These are phyloP conservation scores for Globisporangium lucens DNA, from an alignment of 352 stramenopile genomes.

Conservation along the genomic window DNA sequence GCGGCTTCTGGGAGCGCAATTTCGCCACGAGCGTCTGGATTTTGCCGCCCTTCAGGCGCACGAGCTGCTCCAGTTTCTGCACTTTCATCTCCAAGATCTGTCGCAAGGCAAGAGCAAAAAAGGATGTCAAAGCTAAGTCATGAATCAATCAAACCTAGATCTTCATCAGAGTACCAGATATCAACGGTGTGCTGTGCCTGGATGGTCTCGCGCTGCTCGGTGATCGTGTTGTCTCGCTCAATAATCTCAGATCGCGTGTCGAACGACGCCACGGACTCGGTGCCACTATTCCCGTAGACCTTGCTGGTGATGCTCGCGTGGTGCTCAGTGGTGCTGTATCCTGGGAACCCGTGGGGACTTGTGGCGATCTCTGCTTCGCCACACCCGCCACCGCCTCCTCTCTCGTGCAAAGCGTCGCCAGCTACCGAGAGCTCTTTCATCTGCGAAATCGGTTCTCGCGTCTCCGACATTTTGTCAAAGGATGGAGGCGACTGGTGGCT, in stretches of 20 bases:
- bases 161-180: neutral
- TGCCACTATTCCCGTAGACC: slow-evolving; percentile 12
- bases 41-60: slow-evolving; percentile 93
- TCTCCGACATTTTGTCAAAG: slow-evolving; percentile 37
- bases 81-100: slow-evolving; percentile 95
- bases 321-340: slow-evolving; percentile 17
- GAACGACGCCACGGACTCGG: slow-evolving; percentile 13
- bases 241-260: slow-evolving; percentile 33
- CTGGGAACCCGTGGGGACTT: slow-evolving; percentile 3
- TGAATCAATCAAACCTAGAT: neutral
- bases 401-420: neutral
- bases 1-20: slow-evolving; percentile 68
- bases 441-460: slow-evolving; percentile 29
- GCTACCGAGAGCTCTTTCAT: slow-evolving; percentile 21
- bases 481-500: slow-evolving; percentile 14
- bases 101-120: neutral
- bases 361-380: neutral
- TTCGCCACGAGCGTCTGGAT: slow-evolving; percentile 90
- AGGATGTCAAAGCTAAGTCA: neutral
- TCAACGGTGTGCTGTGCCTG: slow-evolving; percentile 28
- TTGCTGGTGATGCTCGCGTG: slow-evolving; percentile 5
- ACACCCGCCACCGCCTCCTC: neutral
- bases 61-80: slow-evolving; percentile 93
- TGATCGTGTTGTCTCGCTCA: slow-evolving; percentile 81
- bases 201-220: slow-evolving; percentile 86